A percentile compares a stretch with the other conserved stretches of the same genome.
Evolutionary conservation across 1,284 basidiomycete genomes (phyloP).

Genomic region (Apiotrichum akiyoshidainum): DNA sequence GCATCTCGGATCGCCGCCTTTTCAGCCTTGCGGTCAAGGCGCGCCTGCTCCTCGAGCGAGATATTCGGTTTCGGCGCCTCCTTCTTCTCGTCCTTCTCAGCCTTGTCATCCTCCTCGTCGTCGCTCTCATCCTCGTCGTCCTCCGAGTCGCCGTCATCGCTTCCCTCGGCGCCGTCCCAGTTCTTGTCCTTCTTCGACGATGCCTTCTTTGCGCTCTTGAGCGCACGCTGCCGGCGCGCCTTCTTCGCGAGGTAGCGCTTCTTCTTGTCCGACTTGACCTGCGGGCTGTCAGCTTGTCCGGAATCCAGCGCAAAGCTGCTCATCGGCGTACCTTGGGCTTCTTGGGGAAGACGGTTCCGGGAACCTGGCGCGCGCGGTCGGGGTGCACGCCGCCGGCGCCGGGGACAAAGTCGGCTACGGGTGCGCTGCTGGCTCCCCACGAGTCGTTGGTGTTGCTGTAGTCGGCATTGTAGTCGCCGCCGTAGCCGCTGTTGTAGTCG

Average conservation of each 20-base stretch:
- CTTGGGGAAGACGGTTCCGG: constrained; percentile 12
- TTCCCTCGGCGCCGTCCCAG: constrained; percentile 22
- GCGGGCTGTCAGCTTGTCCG: constrained; percentile 1
- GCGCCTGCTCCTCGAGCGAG: constrained; percentile 10
- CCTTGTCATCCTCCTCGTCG: constrained; percentile 3
- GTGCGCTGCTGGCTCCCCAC: no score
- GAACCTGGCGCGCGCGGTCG: constrained; percentile 11
- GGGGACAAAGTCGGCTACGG: neutral
- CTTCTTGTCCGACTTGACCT: constrained; percentile 55
- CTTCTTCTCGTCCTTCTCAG: constrained; percentile 9
- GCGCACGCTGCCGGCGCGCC: constrained; percentile 60
- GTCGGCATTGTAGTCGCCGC: no score
- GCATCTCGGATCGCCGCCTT: constrained; percentile 16
- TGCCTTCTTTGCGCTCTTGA: constrained; percentile 51
- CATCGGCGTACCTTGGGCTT: constrained; percentile 27
- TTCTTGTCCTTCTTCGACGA: constrained; percentile 45
- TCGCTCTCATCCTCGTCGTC: constrained; percentile 12
- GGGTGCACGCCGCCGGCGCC: constrained; percentile 7
- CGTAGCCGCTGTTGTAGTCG: no score
- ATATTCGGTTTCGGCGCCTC: neutral
- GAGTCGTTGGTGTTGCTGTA: no score
- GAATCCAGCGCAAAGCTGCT: neutral
- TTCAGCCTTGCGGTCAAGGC: constrained; percentile 8
- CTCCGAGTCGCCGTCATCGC: neutral
- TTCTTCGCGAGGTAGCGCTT: constrained; percentile 65